Evolutionary conservation across 345 rosid genomes (phyloP), one percentile per base, ranked within the genome.

Genomic region (Boechera retrofracta): DNA sequence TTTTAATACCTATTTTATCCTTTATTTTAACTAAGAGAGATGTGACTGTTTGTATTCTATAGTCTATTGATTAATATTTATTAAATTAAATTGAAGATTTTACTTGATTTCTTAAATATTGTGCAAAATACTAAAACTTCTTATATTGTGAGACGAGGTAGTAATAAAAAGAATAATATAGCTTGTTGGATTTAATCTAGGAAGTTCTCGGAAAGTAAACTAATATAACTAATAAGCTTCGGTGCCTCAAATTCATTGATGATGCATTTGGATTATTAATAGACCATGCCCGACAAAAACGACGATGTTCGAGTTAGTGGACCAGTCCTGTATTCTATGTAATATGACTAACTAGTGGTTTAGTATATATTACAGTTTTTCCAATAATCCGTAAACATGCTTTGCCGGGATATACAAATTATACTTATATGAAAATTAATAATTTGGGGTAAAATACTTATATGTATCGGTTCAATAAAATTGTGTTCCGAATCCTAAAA

Each of bases 261-360:
- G 66, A 39, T 21, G 16, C 5, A 61, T 24, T 39, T 61, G 32
- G 6, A 61, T 39, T 39, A 61, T 61, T 61, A 18, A 21, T 53
- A 68, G 51, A 54, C 62, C 51, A 26, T 53, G 62, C 62, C 73
- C 73, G 73, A 68, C 73, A 68, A n/a, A 39, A 39, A 39, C 51
- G 52, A 67, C 49, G 49, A 67, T 67, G 72, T 36, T 36, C 61
- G 61, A 53, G 41, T 41, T 69, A 41, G 74, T 69, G 74, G 74
- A 69, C 64, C 63, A n/a, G 29, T 29, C 49, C 54, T 54, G 24
- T 55, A 69, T 41, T 53, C 5, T 52, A 33, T 49, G 42, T 12
- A 59, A 16, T 59, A 35, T 35, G 26, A 59, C 16, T 59, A 32
- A 16, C 33, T 4, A 9, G 15, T 61, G 15, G 38, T 5, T 31